These are phyloP conservation scores for Cucurbita moschata DNA, from an alignment of 306 rosid genomes.

Conservation along the genomic window DNA sequence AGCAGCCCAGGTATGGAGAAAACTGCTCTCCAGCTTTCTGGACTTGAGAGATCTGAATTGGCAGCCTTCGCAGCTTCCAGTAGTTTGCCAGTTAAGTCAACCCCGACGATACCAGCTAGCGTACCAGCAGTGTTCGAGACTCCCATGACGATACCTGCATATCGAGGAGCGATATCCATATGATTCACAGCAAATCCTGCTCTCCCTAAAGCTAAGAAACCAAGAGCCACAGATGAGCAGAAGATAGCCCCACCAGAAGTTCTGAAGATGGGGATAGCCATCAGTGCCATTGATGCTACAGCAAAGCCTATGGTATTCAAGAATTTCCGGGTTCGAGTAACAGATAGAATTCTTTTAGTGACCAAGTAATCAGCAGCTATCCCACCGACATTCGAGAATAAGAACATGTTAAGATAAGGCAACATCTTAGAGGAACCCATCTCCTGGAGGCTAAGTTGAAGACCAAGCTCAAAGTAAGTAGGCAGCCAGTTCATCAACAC, in stretches of 20 bases:
- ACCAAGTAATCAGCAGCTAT: constrained; percentile 71
- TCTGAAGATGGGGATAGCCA: constrained; percentile 63
- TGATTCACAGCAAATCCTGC: constrained; percentile 98
- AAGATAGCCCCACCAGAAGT: constrained; percentile 81
- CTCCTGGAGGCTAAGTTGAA: constrained; percentile 90
- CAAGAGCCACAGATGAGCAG: constrained; percentile 92
- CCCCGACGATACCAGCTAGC: constrained; percentile 85
- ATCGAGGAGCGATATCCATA: constrained; percentile 92
- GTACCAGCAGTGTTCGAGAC: constrained; percentile 96
- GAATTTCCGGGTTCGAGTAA: constrained; percentile 67
- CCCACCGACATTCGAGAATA: constrained; percentile 91
- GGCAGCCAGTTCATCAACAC: constrained; percentile 99
- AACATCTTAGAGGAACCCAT: constrained; percentile 98
- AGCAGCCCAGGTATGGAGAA: constrained; percentile 74
- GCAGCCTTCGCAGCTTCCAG: constrained; percentile 71
- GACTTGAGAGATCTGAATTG: constrained; percentile 65
- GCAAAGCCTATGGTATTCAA: constrained; percentile 73
- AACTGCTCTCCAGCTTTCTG: constrained; percentile 80
- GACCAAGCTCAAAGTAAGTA: constrained; percentile 85
- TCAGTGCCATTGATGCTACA: constrained; percentile 71
- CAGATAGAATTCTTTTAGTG: constrained; percentile 54
- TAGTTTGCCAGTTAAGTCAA: constrained; percentile 71
- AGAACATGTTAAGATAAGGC: constrained; percentile 92
- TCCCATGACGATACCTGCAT: constrained; percentile 97
- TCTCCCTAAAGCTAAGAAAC: constrained; percentile 90